A percentile compares a stretch with the other conserved stretches of the same genome.
phyloP scores from a whole-genome alignment of 352 stramenopile genomes.

The Phytophthora crassamura region DNA sequence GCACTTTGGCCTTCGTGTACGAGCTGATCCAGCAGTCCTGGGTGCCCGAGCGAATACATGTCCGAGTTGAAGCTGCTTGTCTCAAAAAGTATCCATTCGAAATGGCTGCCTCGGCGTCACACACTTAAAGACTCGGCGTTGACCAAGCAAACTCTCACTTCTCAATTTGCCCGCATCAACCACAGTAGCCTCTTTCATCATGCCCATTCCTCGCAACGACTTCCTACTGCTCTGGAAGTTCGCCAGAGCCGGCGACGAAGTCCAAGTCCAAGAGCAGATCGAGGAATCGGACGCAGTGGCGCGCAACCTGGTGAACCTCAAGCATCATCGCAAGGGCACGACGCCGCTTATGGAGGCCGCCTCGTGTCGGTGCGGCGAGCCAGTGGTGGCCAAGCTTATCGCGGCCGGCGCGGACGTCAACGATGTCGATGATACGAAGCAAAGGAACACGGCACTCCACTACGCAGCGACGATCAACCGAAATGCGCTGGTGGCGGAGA shows the following conservation, averaged over 20 bases:
- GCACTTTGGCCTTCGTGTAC: background rate
- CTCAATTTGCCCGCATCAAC: slow-evolving; percentile 11
- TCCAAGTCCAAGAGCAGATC: slow-evolving; percentile 33
- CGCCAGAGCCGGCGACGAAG: slow-evolving; percentile 35
- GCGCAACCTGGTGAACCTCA: slow-evolving; percentile 44
- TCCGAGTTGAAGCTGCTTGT: slow-evolving; percentile 28
- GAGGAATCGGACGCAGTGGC: slow-evolving; percentile 39
- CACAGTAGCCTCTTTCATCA: background rate
- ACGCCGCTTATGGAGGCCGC: slow-evolving; percentile 79
- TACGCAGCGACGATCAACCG: slow-evolving; percentile 58
- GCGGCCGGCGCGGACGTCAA: slow-evolving; percentile 58
- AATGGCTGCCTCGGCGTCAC: slow-evolving; percentile 21
- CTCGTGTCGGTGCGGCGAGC: slow-evolving; percentile 45
- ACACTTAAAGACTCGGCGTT: background rate
- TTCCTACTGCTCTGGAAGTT: slow-evolving; percentile 42
- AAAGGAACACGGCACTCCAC: slow-evolving; percentile 71
- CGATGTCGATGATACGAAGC: slow-evolving; percentile 40
- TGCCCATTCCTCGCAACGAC: slow-evolving; percentile 40
- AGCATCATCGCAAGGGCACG: slow-evolving; percentile 54
- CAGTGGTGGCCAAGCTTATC: slow-evolving; percentile 53
- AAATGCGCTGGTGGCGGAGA: slow-evolving; percentile 49
- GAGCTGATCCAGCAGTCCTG: slow-evolving; percentile 21
- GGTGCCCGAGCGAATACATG: slow-evolving; percentile 18
- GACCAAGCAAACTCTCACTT: slow-evolving; percentile 6
- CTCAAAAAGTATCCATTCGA: slow-evolving; percentile 34